phyloP scores from a whole-genome alignment of 441 rosid species.

The Corymbia calophylla region DNA sequence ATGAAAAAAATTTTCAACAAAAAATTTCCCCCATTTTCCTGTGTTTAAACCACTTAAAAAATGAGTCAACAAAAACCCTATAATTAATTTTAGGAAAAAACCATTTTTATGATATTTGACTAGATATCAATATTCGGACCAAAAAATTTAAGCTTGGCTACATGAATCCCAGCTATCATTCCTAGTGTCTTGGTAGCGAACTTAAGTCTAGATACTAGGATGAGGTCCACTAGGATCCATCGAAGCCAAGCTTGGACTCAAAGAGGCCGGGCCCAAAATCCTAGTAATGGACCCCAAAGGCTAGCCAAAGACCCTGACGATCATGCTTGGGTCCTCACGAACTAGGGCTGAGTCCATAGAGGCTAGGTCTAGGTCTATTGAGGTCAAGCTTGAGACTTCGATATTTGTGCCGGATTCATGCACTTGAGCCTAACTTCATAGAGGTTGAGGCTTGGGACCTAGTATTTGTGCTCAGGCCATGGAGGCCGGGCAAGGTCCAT shows the following conservation, averaged over 20 bases:
- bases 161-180: neutral
- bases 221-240: neutral
- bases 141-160: neutral
- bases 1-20: neutral
- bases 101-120: neutral
- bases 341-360: neutral
- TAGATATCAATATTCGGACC: neutral
- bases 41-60: neutral
- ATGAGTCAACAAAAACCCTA: neutral
- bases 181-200: neutral
- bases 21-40: rapidly evolving
- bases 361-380: neutral
- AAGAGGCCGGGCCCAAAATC: neutral
- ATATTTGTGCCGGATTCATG: too few species aligned
- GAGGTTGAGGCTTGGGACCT: too few species aligned
- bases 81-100: too few species aligned
- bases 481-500: neutral
- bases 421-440: too few species aligned
- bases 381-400: rapidly evolving
- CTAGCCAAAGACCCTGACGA: rapidly evolving
- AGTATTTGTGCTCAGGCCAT: too few species aligned
- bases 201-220: neutral
- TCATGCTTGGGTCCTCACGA: rapidly evolving
- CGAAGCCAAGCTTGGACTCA: neutral
- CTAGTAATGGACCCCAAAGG: neutral